Conservation (phyloP, 169 alveolate genomes). For the Plasmodium knowlesi region DNA sequence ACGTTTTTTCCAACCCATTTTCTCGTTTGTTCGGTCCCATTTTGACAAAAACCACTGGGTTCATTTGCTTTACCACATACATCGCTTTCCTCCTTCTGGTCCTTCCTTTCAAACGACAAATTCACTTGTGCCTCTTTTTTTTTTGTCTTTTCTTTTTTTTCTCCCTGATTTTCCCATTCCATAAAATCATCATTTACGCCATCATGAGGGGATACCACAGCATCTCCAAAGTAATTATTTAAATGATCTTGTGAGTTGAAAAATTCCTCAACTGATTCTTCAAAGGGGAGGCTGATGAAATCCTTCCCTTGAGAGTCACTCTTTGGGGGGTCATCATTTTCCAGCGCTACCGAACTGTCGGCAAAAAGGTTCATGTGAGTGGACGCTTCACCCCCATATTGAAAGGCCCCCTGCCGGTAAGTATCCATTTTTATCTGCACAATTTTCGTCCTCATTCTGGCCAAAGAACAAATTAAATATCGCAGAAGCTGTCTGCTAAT, state of each 20-base stretch:
- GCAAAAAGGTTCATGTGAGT: not conserved
- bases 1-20: not conserved
- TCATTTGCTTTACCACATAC: not conserved
- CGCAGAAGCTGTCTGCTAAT: conserved; percentile 36
- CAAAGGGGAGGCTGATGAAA: conserved; percentile 24
- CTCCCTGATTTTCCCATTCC: not conserved
- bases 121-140: not conserved
- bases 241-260: conserved; percentile 46
- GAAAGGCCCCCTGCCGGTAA: not conserved
- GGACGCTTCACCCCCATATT: not conserved
- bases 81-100: not conserved
- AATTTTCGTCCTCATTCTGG: conserved; percentile 22
- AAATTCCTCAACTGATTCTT: conserved; percentile 52
- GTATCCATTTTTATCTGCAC: conserved; percentile 14
- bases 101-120: not conserved
- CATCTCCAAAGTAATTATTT: conserved; percentile 30
- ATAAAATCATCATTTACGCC: not conserved
- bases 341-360: not conserved
- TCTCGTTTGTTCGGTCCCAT: too few species aligned
- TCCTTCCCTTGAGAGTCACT: not conserved
- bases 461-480: conserved; percentile 17
- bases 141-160: not conserved
- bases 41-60: not conserved
- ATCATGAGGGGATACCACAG: not conserved
- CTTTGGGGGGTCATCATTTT: not conserved